These are phyloP conservation scores for Aphanomyces astaci DNA, from an alignment of 352 stramenopile species.

Conservation along the genomic window DNA sequence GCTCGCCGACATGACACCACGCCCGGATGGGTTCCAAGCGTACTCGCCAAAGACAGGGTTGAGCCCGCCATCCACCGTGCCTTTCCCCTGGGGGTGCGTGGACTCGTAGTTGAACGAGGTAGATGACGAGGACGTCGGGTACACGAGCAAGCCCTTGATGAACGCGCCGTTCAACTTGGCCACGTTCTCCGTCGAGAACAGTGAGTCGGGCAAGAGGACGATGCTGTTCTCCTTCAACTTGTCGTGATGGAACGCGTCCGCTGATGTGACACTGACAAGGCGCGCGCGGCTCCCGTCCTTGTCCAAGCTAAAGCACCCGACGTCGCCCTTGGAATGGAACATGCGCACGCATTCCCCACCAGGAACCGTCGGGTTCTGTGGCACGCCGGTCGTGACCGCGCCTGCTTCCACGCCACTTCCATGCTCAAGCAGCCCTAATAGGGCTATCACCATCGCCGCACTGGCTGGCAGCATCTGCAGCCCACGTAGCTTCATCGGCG, in stretches of 20 bases:
- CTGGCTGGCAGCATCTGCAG: background rate
- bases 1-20: slow-evolving; percentile 33
- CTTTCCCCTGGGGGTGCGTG: slow-evolving; percentile 47
- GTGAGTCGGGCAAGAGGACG: slow-evolving; percentile 53
- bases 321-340: slow-evolving; percentile 59
- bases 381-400: slow-evolving; percentile 50
- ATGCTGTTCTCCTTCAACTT: slow-evolving; percentile 36
- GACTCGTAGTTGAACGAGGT: slow-evolving; percentile 43
- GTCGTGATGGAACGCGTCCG: background rate
- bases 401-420: background rate
- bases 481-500: background rate
- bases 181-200: slow-evolving; percentile 29
- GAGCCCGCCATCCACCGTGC: slow-evolving; percentile 48
- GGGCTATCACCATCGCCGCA: background rate
- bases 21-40: slow-evolving; percentile 57
- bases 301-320: slow-evolving; percentile 55
- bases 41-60: slow-evolving; percentile 51
- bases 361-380: slow-evolving; percentile 49
- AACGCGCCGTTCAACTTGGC: slow-evolving; percentile 31
- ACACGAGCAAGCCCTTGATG: slow-evolving; percentile 55
- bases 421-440: background rate
- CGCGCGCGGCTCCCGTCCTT: slow-evolving; percentile 27
- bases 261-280: slow-evolving; percentile 12
- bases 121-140: slow-evolving; percentile 26
- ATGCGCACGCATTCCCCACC: slow-evolving; percentile 69